A percentile compares a stretch with the other conserved stretches of the same genome.
phyloP scores from a whole-genome alignment of 2,329 filamentous ascomycete genomes.

The Dactylellina cionopaga region DNA sequence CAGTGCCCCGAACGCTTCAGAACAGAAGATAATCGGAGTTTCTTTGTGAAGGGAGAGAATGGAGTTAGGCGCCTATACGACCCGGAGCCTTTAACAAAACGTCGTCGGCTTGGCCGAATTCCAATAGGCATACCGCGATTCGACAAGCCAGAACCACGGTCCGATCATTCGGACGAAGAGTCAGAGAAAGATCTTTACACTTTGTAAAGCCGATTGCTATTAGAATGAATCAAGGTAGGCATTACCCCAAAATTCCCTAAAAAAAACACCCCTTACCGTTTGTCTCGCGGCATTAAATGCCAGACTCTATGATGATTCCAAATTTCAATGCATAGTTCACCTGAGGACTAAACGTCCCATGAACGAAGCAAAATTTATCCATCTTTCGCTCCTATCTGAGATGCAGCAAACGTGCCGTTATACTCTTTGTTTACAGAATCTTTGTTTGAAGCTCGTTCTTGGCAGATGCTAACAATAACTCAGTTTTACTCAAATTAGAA shows the following conservation, averaged over 20 bases:
- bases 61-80: conserved; percentile 1
- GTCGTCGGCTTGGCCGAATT: conserved; percentile 6
- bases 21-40: conserved; percentile 2
- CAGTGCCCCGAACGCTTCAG: conserved; percentile 45
- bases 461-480: background rate
- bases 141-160: too few species aligned
- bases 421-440: background rate
- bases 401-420: background rate
- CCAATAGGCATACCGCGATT: too few species aligned
- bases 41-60: conserved; percentile 3
- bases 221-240: too few species aligned
- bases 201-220: too few species aligned
- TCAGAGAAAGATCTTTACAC: too few species aligned
- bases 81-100: background rate
- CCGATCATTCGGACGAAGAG: too few species aligned
- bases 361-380: conserved; percentile 52
- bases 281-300: background rate
- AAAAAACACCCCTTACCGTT: background rate
- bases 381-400: conserved; percentile 53
- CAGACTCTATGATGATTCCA: conserved; percentile 41
- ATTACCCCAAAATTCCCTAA: too few species aligned
- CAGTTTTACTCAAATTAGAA: too few species aligned
- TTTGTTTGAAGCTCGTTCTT: background rate
- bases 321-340: conserved; percentile 53
- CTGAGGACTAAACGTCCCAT: conserved; percentile 41